Evolutionary conservation across 2,329 filamentous ascomycete species (phyloP).

Genomic region (Aureobasidium sp.): DNA sequence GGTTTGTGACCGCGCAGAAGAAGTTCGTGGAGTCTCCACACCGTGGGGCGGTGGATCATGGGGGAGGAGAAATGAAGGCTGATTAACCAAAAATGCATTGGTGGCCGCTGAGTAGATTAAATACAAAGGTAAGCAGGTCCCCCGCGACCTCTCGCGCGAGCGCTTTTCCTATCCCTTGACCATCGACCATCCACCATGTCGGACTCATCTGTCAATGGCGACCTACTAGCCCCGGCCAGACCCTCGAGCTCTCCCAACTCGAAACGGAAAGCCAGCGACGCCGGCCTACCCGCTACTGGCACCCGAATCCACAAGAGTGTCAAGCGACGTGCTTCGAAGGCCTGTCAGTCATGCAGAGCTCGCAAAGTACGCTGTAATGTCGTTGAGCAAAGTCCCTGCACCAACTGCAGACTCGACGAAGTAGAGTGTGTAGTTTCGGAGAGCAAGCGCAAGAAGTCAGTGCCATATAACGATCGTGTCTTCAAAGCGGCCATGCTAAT

Average conservation of each 20-base stretch:
- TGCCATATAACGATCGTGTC: constrained; percentile 22
- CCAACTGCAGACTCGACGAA: constrained; percentile 76
- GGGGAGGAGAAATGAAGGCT: constrained; percentile 3
- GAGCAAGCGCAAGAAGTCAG: constrained; percentile 79
- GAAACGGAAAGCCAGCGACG: constrained; percentile 53
- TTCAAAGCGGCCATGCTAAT: background rate
- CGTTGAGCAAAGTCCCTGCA: constrained; percentile 77
- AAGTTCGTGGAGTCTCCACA: constrained; percentile 10
- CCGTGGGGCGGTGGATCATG: constrained; percentile 14
- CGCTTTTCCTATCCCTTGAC: constrained; percentile 1
- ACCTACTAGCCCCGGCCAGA: background rate
- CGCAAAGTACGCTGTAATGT: constrained; percentile 93
- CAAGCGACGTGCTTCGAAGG: constrained; percentile 84
- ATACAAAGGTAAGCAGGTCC: constrained; percentile 13
- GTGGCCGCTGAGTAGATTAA: constrained; percentile 15
- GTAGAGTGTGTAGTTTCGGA: constrained; percentile 63
- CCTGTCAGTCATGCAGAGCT: constrained; percentile 79
- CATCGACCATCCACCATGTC: constrained; percentile 10
- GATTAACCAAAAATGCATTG: constrained; percentile 10
- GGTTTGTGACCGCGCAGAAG: constrained; percentile 4
- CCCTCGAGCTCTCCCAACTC: constrained; percentile 26
- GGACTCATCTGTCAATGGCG: constrained; percentile 15
- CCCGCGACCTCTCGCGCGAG: constrained; percentile 6
- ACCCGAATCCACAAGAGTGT: constrained; percentile 48
- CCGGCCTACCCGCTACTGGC: constrained; percentile 45